Base-by-base conservation (phyloP, 768 basidiomycete genomes). In the Lenzites betulinus region DNA sequence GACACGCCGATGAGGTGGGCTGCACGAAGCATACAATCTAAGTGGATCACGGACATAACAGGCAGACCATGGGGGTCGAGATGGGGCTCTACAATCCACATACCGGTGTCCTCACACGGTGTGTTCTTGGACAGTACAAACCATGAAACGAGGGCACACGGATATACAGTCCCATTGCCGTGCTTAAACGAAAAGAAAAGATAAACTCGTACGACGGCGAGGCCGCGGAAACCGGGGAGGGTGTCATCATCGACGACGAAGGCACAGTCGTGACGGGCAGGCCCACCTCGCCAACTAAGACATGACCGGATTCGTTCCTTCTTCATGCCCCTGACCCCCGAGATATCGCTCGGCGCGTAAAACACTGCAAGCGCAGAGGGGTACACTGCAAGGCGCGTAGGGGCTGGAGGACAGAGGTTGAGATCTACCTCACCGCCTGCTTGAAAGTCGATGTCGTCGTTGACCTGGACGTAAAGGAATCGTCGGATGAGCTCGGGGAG, bases 281-380 rank as follows among this genome's bases (percentile, higher is more conserved):
- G 47, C 0, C 58, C 58, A 0, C 51, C 30, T 4, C 64, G 48
- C 74, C 74, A 76, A 0, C 22, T 43, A 2, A 68, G 67, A 20
- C 23, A 55, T 0, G 67, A 46, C 1, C 65, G 43, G 12, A 77
- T 71, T 4, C 33, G 47, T 54, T 77, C 69, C 0, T 26, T n/a
- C 3, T 61, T 61, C 74, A 77, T 75, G 1, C 72, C 68, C 3
- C 58, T 35, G 6, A 43, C 22, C 0, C 74, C 70, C 25, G 67
- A 62, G 1, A 61, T 38, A 13, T 76, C 69, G 41, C 76, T 75
- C 0, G 73, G 70, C 1, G 68, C 67, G 59, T 64, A 72, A 30
- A 68, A 77, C 8, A 46, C 41, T 3, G 61, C 61, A n/a, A 41
- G 18, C 3, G 61, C 55, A 1, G 60, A 62, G 4, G 33, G 43